Evolutionary conservation across 345 rosid genomes (phyloP).

Genomic region (Euphorbia pulcherrima): DNA sequence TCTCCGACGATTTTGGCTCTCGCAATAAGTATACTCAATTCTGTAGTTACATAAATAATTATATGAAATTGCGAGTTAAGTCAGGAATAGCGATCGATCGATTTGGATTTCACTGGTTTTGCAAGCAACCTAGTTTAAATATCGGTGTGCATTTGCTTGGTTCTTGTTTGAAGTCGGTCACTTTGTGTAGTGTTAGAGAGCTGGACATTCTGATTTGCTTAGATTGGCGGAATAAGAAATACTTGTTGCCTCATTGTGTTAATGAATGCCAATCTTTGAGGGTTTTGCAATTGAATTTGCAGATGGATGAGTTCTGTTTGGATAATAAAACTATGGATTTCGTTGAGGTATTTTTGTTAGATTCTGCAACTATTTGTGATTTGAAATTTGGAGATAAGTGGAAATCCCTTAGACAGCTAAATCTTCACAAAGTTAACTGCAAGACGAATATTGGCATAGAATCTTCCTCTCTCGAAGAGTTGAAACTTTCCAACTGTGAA

Average conservation of each 20-base stretch:
- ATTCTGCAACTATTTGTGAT: background rate
- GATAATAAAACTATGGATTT: background rate
- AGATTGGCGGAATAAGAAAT: background rate
- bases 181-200: conserved; percentile 12
- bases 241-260: conserved; percentile 10
- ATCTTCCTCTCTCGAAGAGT: conserved; percentile 13
- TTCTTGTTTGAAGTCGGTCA: conserved; percentile 2
- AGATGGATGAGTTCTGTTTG: background rate
- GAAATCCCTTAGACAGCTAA: conserved; percentile 13
- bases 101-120: conserved; percentile 14
- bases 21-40: conserved; percentile 1
- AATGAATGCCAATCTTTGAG: conserved; percentile 9
- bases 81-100: background rate
- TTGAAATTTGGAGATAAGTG: background rate
- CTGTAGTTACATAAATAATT: conserved; percentile 2
- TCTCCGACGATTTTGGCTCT: conserved; percentile 11
- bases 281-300: conserved; percentile 18
- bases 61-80: conserved; percentile 1
- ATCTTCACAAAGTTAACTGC: conserved; percentile 2
- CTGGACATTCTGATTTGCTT: conserved; percentile 14
- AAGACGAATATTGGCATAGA: background rate
- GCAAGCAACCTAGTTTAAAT: background rate
- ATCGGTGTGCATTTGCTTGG: background rate
- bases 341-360: conserved; percentile 7
- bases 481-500: background rate